phyloP scores from a whole-genome alignment of 1,284 basidiomycete genomes.

The Ceratobasidium sp. region DNA sequence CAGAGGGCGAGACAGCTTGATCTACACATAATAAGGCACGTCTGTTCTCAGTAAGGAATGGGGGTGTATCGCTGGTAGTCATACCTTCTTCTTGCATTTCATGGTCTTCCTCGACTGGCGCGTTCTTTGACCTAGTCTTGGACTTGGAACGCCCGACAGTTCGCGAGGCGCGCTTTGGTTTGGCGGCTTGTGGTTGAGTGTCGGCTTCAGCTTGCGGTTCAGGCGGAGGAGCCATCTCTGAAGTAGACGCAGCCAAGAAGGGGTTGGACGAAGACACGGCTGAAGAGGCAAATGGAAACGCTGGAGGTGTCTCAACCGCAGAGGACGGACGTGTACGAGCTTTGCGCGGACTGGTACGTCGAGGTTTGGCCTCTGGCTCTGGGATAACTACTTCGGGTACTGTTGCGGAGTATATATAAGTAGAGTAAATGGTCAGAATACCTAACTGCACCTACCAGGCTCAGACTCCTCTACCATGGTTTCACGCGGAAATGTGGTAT shows the following conservation, averaged over 20 bases:
- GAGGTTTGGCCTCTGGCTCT: slow-evolving; percentile 19
- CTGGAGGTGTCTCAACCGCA: not conserved
- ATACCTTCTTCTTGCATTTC: not conserved
- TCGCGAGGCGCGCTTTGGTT: slow-evolving; percentile 29
- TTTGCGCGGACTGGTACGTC: slow-evolving; percentile 42
- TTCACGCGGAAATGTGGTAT: not conserved
- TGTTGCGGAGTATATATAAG: not conserved
- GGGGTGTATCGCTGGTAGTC: not conserved
- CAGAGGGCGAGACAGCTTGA: slow-evolving; percentile 1
- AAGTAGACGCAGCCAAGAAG: not conserved
- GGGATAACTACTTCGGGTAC: slow-evolving; percentile 11
- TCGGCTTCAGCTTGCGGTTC: not conserved
- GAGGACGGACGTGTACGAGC: slow-evolving; percentile 26
- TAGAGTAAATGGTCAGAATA: not conserved
- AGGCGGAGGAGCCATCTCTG: slow-evolving; percentile 1
- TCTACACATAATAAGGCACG: not conserved
- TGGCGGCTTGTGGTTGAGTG: not conserved
- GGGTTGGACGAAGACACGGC: not conserved
- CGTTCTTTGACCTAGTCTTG: slow-evolving; percentile 27
- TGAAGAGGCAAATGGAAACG: not conserved
- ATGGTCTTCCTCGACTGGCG: slow-evolving; percentile 12
- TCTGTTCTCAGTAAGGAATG: not conserved
- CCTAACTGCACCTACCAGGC: slow-evolving; percentile 13
- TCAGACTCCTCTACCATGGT: not conserved
- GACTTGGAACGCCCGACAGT: slow-evolving; percentile 32